phyloP scores from a whole-genome alignment of 2,329 filamentous ascomycete genomes.

The Endoconidiophora polonica region DNA sequence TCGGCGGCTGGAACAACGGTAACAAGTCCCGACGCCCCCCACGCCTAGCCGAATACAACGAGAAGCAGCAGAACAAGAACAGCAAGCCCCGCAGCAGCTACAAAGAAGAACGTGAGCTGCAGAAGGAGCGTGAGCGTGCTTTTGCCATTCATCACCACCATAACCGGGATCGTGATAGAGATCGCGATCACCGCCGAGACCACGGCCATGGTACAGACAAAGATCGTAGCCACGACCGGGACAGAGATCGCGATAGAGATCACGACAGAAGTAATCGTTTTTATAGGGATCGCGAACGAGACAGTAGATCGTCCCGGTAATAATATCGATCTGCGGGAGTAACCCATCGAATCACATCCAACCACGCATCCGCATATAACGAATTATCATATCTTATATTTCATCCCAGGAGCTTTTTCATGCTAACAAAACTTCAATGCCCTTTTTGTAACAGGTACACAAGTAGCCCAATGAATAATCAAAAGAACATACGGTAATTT shows the following conservation, averaged over 20 bases:
- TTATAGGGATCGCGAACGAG: neutral
- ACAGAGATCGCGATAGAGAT: conserved; percentile 17
- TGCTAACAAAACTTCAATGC: too few species aligned
- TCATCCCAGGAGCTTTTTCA: too few species aligned
- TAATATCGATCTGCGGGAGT: neutral
- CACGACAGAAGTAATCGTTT: neutral
- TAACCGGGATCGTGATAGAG: conserved; percentile 17
- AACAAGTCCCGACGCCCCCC: conserved; percentile 26
- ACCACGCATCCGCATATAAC: too few species aligned
- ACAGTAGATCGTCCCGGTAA: neutral
- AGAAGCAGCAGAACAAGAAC: conserved; percentile 25
- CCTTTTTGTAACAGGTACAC: too few species aligned
- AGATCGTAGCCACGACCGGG: conserved; percentile 21
- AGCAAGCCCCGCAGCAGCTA: conserved; percentile 28
- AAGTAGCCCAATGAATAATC: too few species aligned
- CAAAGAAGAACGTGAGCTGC: conserved; percentile 29
- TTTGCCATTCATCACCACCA: conserved; percentile 8
- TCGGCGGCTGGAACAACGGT: conserved; percentile 66
- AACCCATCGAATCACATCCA: too few species aligned
- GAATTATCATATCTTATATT: too few species aligned
- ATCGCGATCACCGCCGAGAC: conserved; percentile 16
- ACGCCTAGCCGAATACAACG: conserved; percentile 33
- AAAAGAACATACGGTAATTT: too few species aligned
- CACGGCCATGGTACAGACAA: conserved; percentile 20
- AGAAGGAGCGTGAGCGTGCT: conserved; percentile 22